A percentile compares a stretch with the other conserved stretches of the same genome.
Evolutionary conservation across 331 rosid species (phyloP).

Genomic region (Ulmus americana): DNA sequence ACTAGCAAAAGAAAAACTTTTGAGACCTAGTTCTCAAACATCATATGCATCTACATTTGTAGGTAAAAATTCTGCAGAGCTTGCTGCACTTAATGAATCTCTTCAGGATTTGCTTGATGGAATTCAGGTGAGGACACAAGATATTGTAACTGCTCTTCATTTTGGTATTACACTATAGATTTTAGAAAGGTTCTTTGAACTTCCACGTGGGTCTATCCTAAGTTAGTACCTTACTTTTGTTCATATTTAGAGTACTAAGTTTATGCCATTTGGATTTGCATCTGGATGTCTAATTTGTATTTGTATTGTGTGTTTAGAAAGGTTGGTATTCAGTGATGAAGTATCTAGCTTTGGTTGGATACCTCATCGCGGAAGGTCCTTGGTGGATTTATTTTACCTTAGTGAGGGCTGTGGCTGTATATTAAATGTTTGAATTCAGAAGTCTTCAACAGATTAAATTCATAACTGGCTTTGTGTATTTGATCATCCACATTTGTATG

Average conservation of each 20-base stretch:
- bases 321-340: neutral
- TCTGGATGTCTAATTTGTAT: neutral
- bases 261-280: neutral
- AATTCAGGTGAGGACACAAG: slow-evolving; percentile 56
- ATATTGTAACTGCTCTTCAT: slow-evolving; percentile 10
- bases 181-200: slow-evolving; percentile 2
- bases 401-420: neutral
- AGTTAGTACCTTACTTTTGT: neutral
- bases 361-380: neutral
- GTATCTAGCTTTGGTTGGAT: neutral
- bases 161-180: slow-evolving; percentile 6
- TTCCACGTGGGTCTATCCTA: neutral
- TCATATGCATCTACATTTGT: slow-evolving; percentile 13
- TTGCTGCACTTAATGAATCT: slow-evolving; percentile 71
- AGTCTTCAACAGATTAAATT: neutral
- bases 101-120: slow-evolving; percentile 97
- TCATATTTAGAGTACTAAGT: neutral
- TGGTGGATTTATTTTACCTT: neutral
- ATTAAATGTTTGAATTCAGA: neutral
- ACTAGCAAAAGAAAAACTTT: neutral
- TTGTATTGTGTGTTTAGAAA: neutral
- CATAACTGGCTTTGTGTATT: neutral
- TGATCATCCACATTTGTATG: neutral
- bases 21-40: slow-evolving; percentile 13
- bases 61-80: slow-evolving; percentile 59